phyloP scores from a whole-genome alignment of 2,329 filamentous ascomycete species.

The Berkeleyomyces basicola region DNA sequence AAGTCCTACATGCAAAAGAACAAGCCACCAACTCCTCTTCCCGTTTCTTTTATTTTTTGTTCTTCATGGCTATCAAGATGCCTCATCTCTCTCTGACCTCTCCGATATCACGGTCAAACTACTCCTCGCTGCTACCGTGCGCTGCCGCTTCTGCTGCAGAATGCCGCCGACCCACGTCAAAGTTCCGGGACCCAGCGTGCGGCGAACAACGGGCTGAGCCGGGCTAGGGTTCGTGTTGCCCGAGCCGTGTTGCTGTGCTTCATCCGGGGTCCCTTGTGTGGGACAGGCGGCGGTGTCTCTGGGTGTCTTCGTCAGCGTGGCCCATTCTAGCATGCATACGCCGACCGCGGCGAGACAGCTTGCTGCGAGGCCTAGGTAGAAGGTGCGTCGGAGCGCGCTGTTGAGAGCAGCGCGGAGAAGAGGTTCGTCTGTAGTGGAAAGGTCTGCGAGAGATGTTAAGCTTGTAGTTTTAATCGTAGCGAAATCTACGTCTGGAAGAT shows the following conservation, averaged over 20 bases:
- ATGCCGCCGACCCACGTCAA: not conserved
- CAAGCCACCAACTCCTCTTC: not conserved
- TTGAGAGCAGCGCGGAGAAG: slow-evolving; percentile 46
- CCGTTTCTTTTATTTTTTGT: too few relatives aligned
- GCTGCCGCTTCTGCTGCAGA: not conserved
- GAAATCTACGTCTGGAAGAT: slow-evolving; percentile 19
- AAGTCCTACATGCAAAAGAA: not conserved
- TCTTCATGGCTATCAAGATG: not conserved
- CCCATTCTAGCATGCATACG: slow-evolving; percentile 43
- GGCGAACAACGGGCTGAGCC: not conserved
- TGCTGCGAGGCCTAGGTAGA: slow-evolving; percentile 42
- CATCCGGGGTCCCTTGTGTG: not conserved
- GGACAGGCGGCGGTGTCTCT: too few relatives aligned
- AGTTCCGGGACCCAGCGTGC: not conserved
- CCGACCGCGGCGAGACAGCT: slow-evolving; percentile 37
- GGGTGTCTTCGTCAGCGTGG: slow-evolving; percentile 22
- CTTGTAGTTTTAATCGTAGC: slow-evolving; percentile 13
- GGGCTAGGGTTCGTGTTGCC: not conserved
- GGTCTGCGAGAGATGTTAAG: slow-evolving; percentile 15
- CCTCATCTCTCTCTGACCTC: not conserved
- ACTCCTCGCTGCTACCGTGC: not conserved
- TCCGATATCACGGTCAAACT: not conserved
- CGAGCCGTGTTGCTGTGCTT: not conserved
- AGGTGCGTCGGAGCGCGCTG: slow-evolving; percentile 37
- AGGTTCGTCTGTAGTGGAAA: slow-evolving; percentile 27